These are phyloP conservation scores for Tieghemostelium lacteum DNA, from an alignment of 78 protist species.

Conservation along the genomic window DNA sequence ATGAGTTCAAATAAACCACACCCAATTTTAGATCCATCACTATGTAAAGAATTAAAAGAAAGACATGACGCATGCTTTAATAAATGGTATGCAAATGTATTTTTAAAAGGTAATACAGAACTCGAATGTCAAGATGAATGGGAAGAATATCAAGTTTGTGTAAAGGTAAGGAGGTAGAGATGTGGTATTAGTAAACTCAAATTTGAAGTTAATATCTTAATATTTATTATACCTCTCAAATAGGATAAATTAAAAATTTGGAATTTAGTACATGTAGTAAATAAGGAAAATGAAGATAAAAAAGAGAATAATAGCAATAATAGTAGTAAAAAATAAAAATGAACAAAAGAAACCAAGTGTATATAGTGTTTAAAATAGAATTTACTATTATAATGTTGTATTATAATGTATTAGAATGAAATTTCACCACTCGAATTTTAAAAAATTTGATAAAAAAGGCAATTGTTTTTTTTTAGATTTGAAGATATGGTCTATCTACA, in stretches of 20 bases:
- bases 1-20: slow-evolving; percentile 11
- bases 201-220: background rate
- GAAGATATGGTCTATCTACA: too few species aligned
- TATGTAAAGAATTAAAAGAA: slow-evolving; percentile 76
- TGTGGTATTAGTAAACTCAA: background rate
- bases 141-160: slow-evolving; percentile 80
- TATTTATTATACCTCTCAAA: background rate
- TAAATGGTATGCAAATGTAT: slow-evolving; percentile 68
- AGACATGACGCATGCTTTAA: slow-evolving; percentile 77
- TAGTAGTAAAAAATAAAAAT: background rate
- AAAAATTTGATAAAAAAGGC: too few species aligned
- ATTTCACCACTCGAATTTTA: too few species aligned
- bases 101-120: slow-evolving; percentile 44
- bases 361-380: too few species aligned
- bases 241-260: slow-evolving; percentile 71
- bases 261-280: slow-evolving; percentile 45
- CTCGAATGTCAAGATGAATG: slow-evolving; percentile 79
- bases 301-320: background rate
- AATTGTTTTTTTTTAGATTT: too few species aligned
- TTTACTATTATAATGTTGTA: too few species aligned
- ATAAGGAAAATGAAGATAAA: slow-evolving; percentile 1
- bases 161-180: slow-evolving; percentile 21
- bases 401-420: too few species aligned
- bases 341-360: background rate
- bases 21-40: slow-evolving; percentile 66